phyloP scores from a whole-genome alignment of 176 grass and related monocot genomes.

The Cenchrus americanus region DNA sequence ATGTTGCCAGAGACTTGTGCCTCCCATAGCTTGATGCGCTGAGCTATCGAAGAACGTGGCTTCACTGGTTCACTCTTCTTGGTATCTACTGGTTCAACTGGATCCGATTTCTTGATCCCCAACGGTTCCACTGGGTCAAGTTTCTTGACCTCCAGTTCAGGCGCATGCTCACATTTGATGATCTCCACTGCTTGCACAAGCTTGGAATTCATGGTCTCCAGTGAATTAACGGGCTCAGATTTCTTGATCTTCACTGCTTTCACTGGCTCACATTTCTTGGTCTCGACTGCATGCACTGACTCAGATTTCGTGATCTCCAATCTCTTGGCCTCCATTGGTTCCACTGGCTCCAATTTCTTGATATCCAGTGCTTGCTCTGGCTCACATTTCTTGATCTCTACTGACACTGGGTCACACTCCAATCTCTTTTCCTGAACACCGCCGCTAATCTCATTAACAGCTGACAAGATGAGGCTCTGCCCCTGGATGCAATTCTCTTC shows the following conservation, averaged over 20 bases:
- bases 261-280: constrained; percentile 7
- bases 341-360: background rate
- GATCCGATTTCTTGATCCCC: background rate
- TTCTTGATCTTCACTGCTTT: background rate
- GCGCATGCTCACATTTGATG: background rate
- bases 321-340: background rate
- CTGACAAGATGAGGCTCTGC: background rate
- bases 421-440: constrained; percentile 39
- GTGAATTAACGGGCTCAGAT: background rate
- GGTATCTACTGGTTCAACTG: background rate
- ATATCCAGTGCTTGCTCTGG: background rate
- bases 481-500: background rate
- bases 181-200: background rate
- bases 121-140: background rate
- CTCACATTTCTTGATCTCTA: constrained; percentile 43
- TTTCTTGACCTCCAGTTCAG: background rate
- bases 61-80: background rate
- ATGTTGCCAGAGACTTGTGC: constrained; percentile 32
- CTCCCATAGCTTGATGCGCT: constrained; percentile 42
- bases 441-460: background rate
- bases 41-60: constrained; percentile 37
- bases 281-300: background rate
- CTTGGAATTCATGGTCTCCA: background rate
- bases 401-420: constrained; percentile 43
- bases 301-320: constrained; percentile 25